A percentile compares a stretch with the other conserved stretches of the same genome.
Conservation (phyloP, 2,329 filamentous ascomycete genomes). For the Ascochyta pisi region DNA sequence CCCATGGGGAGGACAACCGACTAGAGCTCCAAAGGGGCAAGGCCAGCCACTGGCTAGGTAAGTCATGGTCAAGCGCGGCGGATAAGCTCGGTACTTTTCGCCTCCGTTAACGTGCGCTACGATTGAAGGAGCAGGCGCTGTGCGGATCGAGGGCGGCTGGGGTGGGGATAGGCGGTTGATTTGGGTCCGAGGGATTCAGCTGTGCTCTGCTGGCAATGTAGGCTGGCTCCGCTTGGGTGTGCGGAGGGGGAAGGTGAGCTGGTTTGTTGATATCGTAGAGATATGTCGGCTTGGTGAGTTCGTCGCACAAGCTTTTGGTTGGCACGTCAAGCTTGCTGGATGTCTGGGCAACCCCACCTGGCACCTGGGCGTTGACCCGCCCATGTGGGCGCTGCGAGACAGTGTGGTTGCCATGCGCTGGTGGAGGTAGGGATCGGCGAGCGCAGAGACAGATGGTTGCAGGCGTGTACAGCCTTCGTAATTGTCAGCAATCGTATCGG, state of each 20-base stretch:
- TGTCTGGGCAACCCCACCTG: not conserved
- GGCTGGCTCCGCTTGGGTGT: not conserved
- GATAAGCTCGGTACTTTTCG: conserved; percentile 2
- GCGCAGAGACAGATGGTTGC: not conserved
- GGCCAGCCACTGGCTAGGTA: not conserved
- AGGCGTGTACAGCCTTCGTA: too few relatives aligned
- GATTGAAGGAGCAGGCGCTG: not conserved
- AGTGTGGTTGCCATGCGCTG: not conserved
- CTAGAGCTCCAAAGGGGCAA: not conserved
- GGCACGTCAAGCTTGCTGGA: not conserved
- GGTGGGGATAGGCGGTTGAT: conserved; percentile 7
- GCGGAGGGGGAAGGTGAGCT: not conserved
- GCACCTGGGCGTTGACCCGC: conserved; percentile 3
- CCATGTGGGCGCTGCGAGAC: not conserved
- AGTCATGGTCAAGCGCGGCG: not conserved
- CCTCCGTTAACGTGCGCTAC: not conserved
- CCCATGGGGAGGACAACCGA: conserved; percentile 6
- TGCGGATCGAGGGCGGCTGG: not conserved
- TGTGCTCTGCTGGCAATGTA: not conserved
- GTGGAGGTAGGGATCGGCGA: not conserved
- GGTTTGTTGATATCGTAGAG: conserved; percentile 1
- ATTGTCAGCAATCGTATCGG: too few relatives aligned
- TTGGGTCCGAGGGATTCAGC: conserved; percentile 1
- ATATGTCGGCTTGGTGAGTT: not conserved
- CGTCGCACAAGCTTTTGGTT: conserved; percentile 11